Base-by-base conservation (phyloP, 768 basidiomycete genomes). In the Russula griseocarnosa region DNA sequence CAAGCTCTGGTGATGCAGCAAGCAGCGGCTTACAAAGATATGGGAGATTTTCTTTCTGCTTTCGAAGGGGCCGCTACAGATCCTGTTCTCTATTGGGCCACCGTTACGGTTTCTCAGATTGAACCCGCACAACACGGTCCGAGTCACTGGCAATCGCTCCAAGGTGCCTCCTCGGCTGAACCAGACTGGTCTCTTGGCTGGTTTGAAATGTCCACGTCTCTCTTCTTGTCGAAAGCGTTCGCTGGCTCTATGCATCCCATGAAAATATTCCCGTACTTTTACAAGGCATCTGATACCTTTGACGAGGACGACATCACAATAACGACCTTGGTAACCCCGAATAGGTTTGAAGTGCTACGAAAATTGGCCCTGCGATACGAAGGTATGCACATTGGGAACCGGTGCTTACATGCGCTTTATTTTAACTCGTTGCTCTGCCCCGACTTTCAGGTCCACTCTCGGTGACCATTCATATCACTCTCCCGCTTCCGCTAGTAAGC, bases 321-420 rank as follows among this genome's bases (percentile, higher is more conserved):
- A 60, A 90, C 92, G 0, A 94, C 92, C 0, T 79, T 93, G 36
- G 86, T 94, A 40, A 94, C 92, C 3, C 84, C 82, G 70, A 87
- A 89, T 68, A 81, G 92, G 20, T 87, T 92, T 73, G 78, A 83
- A 51, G 87, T 87, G 34, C 84, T 94, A 68, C 78, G 79, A 22
- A 81, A 84, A 54, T 78, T 94, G n/a, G 87, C 86, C 7, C 82
- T 86, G 71, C 83, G 80, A n/a, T 92, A 94, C 72, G 79, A 82
- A 78, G 92, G 91, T 88, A 64, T 51, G 52, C 51, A 62, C 14
- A 16, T 26, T n/a, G 10, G 20, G 11, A n/a, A 32, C n/a, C 42
- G 44, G 11, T 13, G 10, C 28, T 24, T 28, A 38, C 28, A 50
- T 50, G 32, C 22, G 46, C 10, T 57, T 4, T 53, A 14, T 22